phyloP scores from a whole-genome alignment of 768 basidiomycete genomes.

The Fomitopsis serialis region DNA sequence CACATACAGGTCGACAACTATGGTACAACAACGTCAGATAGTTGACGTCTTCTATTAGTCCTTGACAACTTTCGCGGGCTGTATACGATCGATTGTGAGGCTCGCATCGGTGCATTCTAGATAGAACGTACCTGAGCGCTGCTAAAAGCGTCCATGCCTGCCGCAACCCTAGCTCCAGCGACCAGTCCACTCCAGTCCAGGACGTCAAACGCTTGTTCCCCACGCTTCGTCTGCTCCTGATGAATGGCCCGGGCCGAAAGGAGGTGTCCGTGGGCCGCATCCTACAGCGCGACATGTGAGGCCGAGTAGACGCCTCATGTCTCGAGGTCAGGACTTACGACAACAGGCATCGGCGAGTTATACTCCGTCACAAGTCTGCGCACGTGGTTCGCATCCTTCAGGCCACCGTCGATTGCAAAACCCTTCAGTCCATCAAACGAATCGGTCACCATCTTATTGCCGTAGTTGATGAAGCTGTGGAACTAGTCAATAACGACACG shows the following conservation, averaged over 20 bases:
- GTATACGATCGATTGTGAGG: neutral
- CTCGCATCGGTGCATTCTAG: neutral
- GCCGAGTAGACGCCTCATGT: neutral
- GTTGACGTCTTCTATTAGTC: neutral
- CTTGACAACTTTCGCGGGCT: conserved; percentile 5
- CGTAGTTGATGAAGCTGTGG: conserved; percentile 49
- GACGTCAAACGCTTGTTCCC: conserved; percentile 45
- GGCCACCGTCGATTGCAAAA: conserved; percentile 80
- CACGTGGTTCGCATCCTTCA: conserved; percentile 81
- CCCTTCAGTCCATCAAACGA: conserved; percentile 70
- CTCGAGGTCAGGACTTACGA: conserved; percentile 21
- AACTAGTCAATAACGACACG: neutral
- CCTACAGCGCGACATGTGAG: conserved; percentile 20
- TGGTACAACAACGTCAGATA: neutral
- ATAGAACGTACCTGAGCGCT: conserved; percentile 9
- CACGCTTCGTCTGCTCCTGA: conserved; percentile 35
- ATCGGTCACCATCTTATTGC: conserved; percentile 66
- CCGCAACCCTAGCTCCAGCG: conserved; percentile 69
- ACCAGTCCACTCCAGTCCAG: conserved; percentile 85
- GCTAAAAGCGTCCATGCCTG: conserved; percentile 52
- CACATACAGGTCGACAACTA: too few relatives aligned
- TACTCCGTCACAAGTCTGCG: conserved; percentile 61
- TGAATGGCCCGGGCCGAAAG: conserved; percentile 76
- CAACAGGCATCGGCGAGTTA: conserved; percentile 64
- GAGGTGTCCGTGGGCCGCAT: conserved; percentile 72